Base-by-base conservation (phyloP, 768 basidiomycete species). In the Lactarius evosmus region DNA sequence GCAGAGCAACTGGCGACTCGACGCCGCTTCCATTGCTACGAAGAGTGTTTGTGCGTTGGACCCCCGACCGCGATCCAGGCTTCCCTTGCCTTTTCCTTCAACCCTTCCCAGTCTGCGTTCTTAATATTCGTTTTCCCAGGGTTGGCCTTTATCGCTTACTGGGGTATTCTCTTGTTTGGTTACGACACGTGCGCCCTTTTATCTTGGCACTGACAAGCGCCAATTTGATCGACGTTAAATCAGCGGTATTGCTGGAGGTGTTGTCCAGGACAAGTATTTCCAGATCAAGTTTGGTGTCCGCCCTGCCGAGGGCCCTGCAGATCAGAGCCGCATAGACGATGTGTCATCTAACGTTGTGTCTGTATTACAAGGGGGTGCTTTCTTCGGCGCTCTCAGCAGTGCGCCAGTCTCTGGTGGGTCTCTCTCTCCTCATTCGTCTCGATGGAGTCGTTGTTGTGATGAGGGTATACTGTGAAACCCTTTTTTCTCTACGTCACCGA, bases 311-410 rank as follows among this genome's bases (percentile, higher is more conserved):
- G 83, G 83, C 27, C 69, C 69, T 1, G 71, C 73, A 46, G 74
- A 85, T 71, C 69, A 71, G 25, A 66, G 65, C 27, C 73, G 77
- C 40, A 68, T 74, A 22, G 81, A 87, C 61, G 76, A 79, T 4
- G 78, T 93, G n/a, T 87, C 86, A 0, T 87, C 88, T 49, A 92
- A 90, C 67, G 87, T 95, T 49, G 93, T 95, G 19, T 91, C 93
- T 3, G 89, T 94, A 4, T 80, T 95, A 11, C 93, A 94, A 72
- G 90, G 86, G 4, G 91, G 91, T 12, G 90, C 91, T 0, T 93
- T 94, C 80, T 94, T 94, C 70, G 93, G 93, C 62, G 90, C 92
- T 16, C 72, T 95, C 7, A 81, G 82, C 11, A 87, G 85, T 67
- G 87, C 88, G 1, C 87, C 87, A 0, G 70, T 89, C 49, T 89